Conservation (phyloP, 2,329 filamentous ascomycete genomes). For the Aspergillus thermomutatus region DNA sequence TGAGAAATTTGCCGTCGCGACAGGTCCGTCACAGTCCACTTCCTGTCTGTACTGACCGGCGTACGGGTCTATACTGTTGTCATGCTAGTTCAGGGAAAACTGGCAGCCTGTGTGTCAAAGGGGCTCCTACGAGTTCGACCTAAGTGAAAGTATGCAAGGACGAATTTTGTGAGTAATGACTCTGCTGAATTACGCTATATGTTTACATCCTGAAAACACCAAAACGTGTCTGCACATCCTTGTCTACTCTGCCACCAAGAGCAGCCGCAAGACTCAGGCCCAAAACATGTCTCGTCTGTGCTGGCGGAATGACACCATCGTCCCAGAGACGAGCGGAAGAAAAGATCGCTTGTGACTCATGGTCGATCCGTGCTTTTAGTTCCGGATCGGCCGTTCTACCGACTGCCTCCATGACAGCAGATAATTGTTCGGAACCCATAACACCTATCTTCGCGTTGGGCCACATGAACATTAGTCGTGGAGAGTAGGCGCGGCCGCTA, state of each 20-base stretch:
- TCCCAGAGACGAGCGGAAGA: conserved; percentile 90
- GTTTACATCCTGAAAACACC: conserved; percentile 78
- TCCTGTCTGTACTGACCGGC: neutral
- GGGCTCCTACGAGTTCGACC: neutral
- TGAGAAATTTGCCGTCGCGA: neutral
- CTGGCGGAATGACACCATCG: conserved; percentile 75
- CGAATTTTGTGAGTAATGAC: neutral
- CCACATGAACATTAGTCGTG: conserved; percentile 93
- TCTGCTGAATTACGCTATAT: neutral
- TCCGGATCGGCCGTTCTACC: conserved; percentile 77
- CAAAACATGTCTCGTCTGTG: conserved; percentile 69
- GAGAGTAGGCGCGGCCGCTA: conserved; percentile 84
- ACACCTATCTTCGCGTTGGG: conserved; percentile 94
- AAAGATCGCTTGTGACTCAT: conserved; percentile 84
- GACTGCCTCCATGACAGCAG: conserved; percentile 90
- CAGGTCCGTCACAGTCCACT: neutral
- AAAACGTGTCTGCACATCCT: conserved; percentile 62
- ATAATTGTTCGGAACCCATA: conserved; percentile 92
- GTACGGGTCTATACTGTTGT: neutral
- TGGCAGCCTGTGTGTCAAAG: too few species aligned
- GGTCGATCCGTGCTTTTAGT: conserved; percentile 79
- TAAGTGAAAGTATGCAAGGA: neutral
- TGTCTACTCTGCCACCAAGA: conserved; percentile 63
- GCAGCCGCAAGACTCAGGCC: conserved; percentile 70
- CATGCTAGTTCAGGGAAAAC: too few species aligned